A percentile compares a stretch with the other conserved stretches of the same genome.
Conservation (phyloP, 2,329 filamentous ascomycete species). For the Sarocladium oryzae region DNA sequence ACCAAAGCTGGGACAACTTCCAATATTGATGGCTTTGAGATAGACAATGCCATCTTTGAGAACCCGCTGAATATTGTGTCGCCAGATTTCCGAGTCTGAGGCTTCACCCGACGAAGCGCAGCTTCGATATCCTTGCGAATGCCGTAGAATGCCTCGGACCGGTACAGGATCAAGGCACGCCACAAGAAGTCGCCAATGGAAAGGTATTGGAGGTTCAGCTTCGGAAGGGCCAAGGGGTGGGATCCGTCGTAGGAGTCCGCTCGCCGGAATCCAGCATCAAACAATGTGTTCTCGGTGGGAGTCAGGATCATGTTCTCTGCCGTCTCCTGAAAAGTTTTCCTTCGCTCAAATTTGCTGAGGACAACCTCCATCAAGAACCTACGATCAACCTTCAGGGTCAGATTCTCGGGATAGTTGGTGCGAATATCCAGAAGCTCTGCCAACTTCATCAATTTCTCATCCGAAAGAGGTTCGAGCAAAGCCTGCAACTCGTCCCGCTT, state of each 20-base stretch:
- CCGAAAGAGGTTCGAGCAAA: slow-evolving; percentile 66
- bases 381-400: slow-evolving; percentile 57
- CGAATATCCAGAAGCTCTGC: slow-evolving; percentile 69
- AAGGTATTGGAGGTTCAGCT: slow-evolving; percentile 91
- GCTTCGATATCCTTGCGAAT: slow-evolving; percentile 88
- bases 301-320: slow-evolving; percentile 65
- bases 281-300: slow-evolving; percentile 79
- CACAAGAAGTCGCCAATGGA: slow-evolving; percentile 96
- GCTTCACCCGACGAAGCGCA: slow-evolving; percentile 70
- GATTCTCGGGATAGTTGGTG: slow-evolving; percentile 70
- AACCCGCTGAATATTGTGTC: slow-evolving; percentile 72
- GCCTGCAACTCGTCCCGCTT: slow-evolving; percentile 70
- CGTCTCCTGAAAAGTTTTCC: slow-evolving; percentile 74
- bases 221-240: slow-evolving; percentile 81
- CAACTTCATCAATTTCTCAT: slow-evolving; percentile 66
- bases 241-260: slow-evolving; percentile 87
- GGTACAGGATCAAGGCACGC: slow-evolving; percentile 83
- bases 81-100: slow-evolving; percentile 57
- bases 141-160: slow-evolving; percentile 87
- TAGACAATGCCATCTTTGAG: slow-evolving; percentile 86
- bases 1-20: slow-evolving; percentile 80
- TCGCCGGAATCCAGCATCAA: slow-evolving; percentile 69
- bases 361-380: slow-evolving; percentile 65
- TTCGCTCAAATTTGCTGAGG: slow-evolving; percentile 67
- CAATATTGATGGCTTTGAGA: slow-evolving; percentile 77